phyloP scores from a whole-genome alignment of 140 eudicot genomes.

The Senecio squalidus region DNA sequence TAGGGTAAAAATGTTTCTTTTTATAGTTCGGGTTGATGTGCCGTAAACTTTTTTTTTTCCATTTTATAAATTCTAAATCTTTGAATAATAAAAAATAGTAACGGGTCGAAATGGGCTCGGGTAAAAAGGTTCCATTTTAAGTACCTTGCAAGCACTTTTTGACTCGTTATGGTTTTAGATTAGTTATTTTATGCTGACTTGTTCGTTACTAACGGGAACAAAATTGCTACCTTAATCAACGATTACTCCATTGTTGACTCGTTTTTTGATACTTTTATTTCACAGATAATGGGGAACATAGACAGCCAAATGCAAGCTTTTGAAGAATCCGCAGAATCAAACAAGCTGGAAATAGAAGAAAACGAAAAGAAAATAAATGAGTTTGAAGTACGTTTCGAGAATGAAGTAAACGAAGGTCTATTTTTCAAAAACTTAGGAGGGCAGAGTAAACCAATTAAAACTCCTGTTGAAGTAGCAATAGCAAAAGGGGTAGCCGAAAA shows the following conservation, averaged over 20 bases:
- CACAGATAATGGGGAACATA: constrained; percentile 80
- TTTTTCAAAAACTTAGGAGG: constrained; percentile 65
- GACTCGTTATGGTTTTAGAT: too few species aligned
- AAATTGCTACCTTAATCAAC: too few species aligned
- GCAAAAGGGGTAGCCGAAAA: constrained; percentile 55
- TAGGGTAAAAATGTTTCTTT: too few species aligned
- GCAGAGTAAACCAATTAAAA: constrained; percentile 21
- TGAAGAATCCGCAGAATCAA: constrained; percentile 63
- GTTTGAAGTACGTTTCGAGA: constrained; percentile 63
- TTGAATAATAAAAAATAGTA: too few species aligned
- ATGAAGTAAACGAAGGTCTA: constrained; percentile 68
- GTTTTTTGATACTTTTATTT: constrained; percentile 12
- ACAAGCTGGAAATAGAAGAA: constrained; percentile 60
- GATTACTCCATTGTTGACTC: not conserved
- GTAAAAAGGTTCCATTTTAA: too few species aligned
- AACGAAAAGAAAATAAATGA: constrained; percentile 57
- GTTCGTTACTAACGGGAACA: too few species aligned
- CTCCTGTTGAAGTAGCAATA: constrained; percentile 37
- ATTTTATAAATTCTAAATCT: too few species aligned
- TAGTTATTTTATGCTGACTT: too few species aligned
- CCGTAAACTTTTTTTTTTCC: too few species aligned
- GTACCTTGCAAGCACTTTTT: too few species aligned
- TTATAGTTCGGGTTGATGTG: too few species aligned
- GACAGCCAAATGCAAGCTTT: constrained; percentile 81
- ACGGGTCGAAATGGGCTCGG: too few species aligned